phyloP scores from a whole-genome alignment of 768 basidiomycete genomes.

The Psilocybe cyanescens region DNA sequence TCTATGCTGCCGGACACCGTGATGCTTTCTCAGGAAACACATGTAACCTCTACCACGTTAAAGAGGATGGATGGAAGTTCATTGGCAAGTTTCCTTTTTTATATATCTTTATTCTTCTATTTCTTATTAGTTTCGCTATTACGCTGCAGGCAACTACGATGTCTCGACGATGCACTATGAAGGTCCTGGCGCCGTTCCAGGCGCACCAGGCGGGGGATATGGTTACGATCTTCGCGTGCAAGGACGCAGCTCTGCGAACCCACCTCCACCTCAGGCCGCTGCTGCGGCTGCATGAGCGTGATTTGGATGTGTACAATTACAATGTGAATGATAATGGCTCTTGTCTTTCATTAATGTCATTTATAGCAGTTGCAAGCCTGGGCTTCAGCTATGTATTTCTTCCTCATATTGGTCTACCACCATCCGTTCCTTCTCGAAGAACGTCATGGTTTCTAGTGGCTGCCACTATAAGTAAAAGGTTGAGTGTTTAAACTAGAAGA shows the following conservation, averaged over 20 bases:
- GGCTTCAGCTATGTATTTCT: not conserved
- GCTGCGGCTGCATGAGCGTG: conserved; percentile 17
- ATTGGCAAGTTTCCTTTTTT: conserved; percentile 64
- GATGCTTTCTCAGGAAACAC: conserved; percentile 97
- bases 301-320: conserved; percentile 9
- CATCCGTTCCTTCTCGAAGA: conserved; percentile 49
- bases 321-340: conserved; percentile 11
- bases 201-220: conserved; percentile 69
- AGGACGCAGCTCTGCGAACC: conserved; percentile 57
- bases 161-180: conserved; percentile 91
- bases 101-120: not conserved
- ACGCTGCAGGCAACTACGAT: conserved; percentile 83
- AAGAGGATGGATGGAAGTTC: conserved; percentile 95
- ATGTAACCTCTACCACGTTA: conserved; percentile 94
- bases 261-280: conserved; percentile 33
- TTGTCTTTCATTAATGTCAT: conserved; percentile 2
- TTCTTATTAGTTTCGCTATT: conserved; percentile 1
- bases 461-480: conserved; percentile 38
- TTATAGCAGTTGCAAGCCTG: not conserved
- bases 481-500: not conserved
- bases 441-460: conserved; percentile 38
- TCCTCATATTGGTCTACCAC: conserved; percentile 49
- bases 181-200: conserved; percentile 71
- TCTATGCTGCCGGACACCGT: conserved; percentile 96
- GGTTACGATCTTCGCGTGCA: conserved; percentile 78